These are phyloP conservation scores for Lasiodiplodia citricola DNA, from an alignment of 2,329 filamentous ascomycete genomes.

Conservation along the genomic window DNA sequence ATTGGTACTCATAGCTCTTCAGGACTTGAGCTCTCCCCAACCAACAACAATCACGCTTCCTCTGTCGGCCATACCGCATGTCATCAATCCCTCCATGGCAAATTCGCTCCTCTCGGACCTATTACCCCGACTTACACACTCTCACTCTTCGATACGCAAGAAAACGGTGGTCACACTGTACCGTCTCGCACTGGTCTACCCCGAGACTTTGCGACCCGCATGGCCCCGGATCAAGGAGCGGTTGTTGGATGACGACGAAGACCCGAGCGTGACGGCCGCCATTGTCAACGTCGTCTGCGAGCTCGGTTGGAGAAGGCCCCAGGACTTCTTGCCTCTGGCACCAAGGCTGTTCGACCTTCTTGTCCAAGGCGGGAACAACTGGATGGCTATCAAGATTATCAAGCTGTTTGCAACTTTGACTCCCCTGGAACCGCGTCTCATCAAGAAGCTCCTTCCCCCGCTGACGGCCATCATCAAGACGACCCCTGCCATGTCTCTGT, in stretches of 20 bases:
- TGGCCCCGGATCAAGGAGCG: constrained; percentile 98
- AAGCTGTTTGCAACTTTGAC: constrained; percentile 97
- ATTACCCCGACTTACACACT: constrained; percentile 84
- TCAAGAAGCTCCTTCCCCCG: constrained; percentile 88
- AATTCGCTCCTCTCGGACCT: constrained; percentile 88
- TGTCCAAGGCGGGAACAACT: constrained; percentile 93
- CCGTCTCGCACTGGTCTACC: constrained; percentile 91
- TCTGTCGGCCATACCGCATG: constrained; percentile 87
- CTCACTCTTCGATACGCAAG: constrained; percentile 83
- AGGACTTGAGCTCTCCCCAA: constrained; percentile 76
- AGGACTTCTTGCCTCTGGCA: constrained; percentile 91
- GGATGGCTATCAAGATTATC: constrained; percentile 99
- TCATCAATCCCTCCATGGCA: constrained; percentile 90
- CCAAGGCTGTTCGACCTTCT: constrained; percentile 90
- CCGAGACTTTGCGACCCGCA: constrained; percentile 86
- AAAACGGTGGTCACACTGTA: constrained; percentile 97
- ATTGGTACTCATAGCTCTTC: background rate
- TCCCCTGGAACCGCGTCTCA: constrained; percentile 86
- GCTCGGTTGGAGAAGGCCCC: constrained; percentile 88
- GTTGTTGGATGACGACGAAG: constrained; percentile 86
- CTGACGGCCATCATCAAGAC: constrained; percentile 92
- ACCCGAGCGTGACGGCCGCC: constrained; percentile 90
- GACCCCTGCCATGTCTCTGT: constrained; percentile 94
- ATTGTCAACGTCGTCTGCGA: constrained; percentile 98
- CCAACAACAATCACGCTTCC: constrained; percentile 83